Evolutionary conservation across 2,329 filamentous ascomycete genomes (phyloP).

Genomic region (Epichloe amarillans): DNA sequence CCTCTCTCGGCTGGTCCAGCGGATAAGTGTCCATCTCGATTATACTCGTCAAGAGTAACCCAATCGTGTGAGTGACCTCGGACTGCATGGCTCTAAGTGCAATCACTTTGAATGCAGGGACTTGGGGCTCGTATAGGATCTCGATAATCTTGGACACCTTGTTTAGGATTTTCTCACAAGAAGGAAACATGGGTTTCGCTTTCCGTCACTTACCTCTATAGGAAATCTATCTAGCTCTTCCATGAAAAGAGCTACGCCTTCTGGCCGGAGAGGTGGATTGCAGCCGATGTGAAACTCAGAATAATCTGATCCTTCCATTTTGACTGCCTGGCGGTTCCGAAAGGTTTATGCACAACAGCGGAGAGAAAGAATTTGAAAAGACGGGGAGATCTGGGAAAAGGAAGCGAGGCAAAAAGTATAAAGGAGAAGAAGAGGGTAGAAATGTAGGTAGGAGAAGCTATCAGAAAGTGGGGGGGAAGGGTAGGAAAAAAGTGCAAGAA

Average conservation of each 20-base stretch:
- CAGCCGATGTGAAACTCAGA: conserved; percentile 22
- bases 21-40: not conserved
- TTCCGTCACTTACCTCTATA: not conserved
- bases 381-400: no score
- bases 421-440: not conserved
- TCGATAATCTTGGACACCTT: conserved; percentile 12
- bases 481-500: not conserved
- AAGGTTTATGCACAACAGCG: no score
- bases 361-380: no score
- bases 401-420: no score
- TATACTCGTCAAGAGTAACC: conserved; percentile 10
- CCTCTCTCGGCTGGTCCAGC: not conserved
- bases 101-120: conserved; percentile 23
- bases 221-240: conserved; percentile 1
- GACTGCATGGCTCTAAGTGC: conserved; percentile 2
- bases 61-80: conserved; percentile 10
- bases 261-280: conserved; percentile 20
- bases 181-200: not conserved
- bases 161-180: not conserved
- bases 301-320: not conserved
- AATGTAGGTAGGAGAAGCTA: no score
- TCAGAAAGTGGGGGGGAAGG: not conserved
- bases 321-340: not conserved
- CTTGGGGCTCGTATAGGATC: conserved; percentile 23
- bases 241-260: conserved; percentile 17